These are phyloP conservation scores for Penicillium sp. DNA, from an alignment of 2,329 filamentous ascomycete genomes.

Conservation along the genomic window DNA sequence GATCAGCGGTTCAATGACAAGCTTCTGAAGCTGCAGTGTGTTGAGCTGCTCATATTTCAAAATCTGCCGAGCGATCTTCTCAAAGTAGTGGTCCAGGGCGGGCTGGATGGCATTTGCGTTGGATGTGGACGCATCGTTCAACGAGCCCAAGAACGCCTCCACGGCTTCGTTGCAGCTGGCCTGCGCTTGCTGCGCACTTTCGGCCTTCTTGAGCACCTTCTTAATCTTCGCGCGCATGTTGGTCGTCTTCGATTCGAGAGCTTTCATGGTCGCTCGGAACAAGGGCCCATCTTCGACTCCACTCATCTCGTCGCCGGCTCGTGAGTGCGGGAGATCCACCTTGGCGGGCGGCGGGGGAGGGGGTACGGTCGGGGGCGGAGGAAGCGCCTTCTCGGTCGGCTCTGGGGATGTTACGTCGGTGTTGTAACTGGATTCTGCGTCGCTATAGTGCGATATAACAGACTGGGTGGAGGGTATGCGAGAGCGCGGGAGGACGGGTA, in stretches of 20 bases:
- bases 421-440: constrained; percentile 57
- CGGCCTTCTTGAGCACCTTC: constrained; percentile 91
- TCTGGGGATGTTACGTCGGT: constrained; percentile 35
- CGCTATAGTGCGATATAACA: constrained; percentile 77
- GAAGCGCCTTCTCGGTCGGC: constrained; percentile 22
- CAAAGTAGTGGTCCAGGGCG: constrained; percentile 95
- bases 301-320: constrained; percentile 81
- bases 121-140: constrained; percentile 83
- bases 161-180: constrained; percentile 83
- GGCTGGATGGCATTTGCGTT: constrained; percentile 97
- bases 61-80: constrained; percentile 92
- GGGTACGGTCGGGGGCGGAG: constrained; percentile 23
- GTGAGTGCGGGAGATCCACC: constrained; percentile 83
- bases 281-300: constrained; percentile 89
- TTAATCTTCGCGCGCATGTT: constrained; percentile 95
- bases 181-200: constrained; percentile 80
- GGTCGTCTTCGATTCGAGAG: constrained; percentile 92
- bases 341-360: constrained; percentile 59
- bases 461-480: constrained; percentile 86
- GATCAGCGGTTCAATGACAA: constrained; percentile 90
- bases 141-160: constrained; percentile 76
- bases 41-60: constrained; percentile 84
- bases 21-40: constrained; percentile 78
- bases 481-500: constrained; percentile 72
- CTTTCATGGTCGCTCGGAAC: constrained; percentile 95